phyloP scores from a whole-genome alignment of 2,329 filamentous ascomycete species.

The Cyclaneusma minus region DNA sequence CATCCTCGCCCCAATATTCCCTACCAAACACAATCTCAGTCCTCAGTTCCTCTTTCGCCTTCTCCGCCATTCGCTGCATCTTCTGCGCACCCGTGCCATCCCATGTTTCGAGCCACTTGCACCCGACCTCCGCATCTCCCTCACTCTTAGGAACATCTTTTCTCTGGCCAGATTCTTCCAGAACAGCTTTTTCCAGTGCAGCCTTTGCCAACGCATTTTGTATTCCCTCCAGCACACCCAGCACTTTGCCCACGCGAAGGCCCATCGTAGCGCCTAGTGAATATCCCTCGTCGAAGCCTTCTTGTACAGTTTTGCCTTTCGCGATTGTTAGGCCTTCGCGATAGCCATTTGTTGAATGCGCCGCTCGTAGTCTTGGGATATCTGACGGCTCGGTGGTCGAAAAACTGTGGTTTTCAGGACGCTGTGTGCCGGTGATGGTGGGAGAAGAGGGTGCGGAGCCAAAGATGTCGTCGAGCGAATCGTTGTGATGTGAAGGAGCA shows the following conservation, averaged over 20 bases:
- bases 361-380: conserved; percentile 1
- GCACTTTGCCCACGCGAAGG: conserved; percentile 52
- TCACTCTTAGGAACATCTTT: conserved; percentile 5
- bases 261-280: conserved; percentile 71
- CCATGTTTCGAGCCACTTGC: too few relatives aligned
- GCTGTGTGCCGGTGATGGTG: conserved; percentile 1
- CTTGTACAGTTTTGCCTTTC: conserved; percentile 65
- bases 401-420: too few relatives aligned
- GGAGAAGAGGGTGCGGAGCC: conserved; percentile 17
- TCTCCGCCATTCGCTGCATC: conserved; percentile 22
- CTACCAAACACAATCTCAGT: conserved; percentile 46
- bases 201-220: conserved; percentile 26
- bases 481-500: too few relatives aligned
- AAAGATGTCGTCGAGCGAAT: conserved; percentile 19
- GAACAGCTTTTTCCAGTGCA: conserved; percentile 3
- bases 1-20: conserved; percentile 54
- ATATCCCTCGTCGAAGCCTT: conserved; percentile 86
- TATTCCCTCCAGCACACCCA: conserved; percentile 67
- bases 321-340: conserved; percentile 69
- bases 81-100: too few relatives aligned
- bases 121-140: conserved; percentile 6
- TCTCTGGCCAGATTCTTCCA: conserved; percentile 1
- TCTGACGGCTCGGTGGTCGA: conserved; percentile 3
- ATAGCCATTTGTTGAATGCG: conserved; percentile 59
- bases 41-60: conserved; percentile 43